Base-by-base conservation (phyloP, 805 yeast species). In the Saturnispora hagleri region DNA sequence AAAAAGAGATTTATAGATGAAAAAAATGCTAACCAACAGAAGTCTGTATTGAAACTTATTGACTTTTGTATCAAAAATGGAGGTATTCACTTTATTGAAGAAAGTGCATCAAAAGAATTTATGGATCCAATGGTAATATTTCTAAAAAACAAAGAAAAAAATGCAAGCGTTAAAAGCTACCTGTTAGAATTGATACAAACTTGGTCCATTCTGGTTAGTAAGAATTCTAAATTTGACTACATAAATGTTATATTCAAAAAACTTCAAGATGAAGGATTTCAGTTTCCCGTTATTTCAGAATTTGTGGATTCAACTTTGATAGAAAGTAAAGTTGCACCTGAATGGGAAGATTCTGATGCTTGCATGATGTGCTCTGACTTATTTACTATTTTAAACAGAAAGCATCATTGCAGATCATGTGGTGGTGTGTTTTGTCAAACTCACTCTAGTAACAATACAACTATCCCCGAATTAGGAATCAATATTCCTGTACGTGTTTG, bases 391-490 rank as follows among this genome's bases (percentile, higher is more conserved):
- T 71, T 90, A 54, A 89, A 87, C 65, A 76, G 99, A 62, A 89
- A 91, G 65, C 99, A 93, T 66, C 99, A 93, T 68, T 93, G 99
- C 67, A 77, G 99, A 50, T 85, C 95, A 49, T 93, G 99, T 69
- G 99, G 99, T 24, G 97, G 97, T 3, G 96, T 89, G 0, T 91
- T 77, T 63, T 83, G 95, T 66, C 90, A 86, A 57, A 76, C 79
- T 5, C 96, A 95, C 67, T 88, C 97, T n/a, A 71, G 84, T 2
- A 80, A 86, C 58, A 73, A 67, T 47, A 72, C 82, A 34, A 82
- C 90, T 9, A 71, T 93, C 51, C 91, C 95, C 0, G 83, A 84
- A 45, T 73, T 88, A 47, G 99, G 99, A 0, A 88, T 93, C 41
- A 79, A 80, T 57, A 88, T 85, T 51, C 88, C 95, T 0, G 98